Evolutionary conservation across 768 basidiomycete species (phyloP), one percentile per base, ranked within the genome.

Genomic region (Pleurotus tuoliensis): DNA sequence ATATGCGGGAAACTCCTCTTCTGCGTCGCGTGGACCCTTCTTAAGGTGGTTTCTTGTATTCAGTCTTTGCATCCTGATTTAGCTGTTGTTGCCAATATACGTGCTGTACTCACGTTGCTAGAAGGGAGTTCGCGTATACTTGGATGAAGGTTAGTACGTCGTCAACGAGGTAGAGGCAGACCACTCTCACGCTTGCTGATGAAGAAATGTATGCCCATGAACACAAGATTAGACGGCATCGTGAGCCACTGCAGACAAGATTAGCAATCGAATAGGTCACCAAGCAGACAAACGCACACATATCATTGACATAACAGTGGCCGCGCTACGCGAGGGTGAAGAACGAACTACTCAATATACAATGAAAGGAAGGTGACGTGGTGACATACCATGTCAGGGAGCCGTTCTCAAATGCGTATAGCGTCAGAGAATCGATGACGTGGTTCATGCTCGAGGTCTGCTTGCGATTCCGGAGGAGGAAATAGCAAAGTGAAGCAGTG

Each of bases 401-500:
- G 13, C 80, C 81, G 37, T 76, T 82, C 62, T 83, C 81, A 55
- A 82, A 79, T 0, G 80, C 71, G 61, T 83, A 83, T 12, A 75
- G 62, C 27, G 78, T 78, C 22, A 82, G 66, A 1, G 74, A 64
- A 45, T 80, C 72, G 50, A 83, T 75, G 24, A 82, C 63, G 0
- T 69, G 70, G 57, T 81, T 80, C 53, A 82, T 56, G 51, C 79
- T 72, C 7, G 71, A 73, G 1, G 72, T 69, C 0, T 70, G 69
- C 13, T 70, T 73, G 43, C 71, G 69, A 20, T 71, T 78, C 5
- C 59, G 62, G 40, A 71, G 74, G 4, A 83, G 66, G 11, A 80
- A 71, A 49, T 73, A 60, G 34, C 76, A 78, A 34, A 82, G 67
- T 8, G 74, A 75, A 0, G 62, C 70, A 0, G 81, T 78, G 51